Base-by-base conservation (phyloP, 2,329 filamentous ascomycete genomes). In the Penicillium sp. region DNA sequence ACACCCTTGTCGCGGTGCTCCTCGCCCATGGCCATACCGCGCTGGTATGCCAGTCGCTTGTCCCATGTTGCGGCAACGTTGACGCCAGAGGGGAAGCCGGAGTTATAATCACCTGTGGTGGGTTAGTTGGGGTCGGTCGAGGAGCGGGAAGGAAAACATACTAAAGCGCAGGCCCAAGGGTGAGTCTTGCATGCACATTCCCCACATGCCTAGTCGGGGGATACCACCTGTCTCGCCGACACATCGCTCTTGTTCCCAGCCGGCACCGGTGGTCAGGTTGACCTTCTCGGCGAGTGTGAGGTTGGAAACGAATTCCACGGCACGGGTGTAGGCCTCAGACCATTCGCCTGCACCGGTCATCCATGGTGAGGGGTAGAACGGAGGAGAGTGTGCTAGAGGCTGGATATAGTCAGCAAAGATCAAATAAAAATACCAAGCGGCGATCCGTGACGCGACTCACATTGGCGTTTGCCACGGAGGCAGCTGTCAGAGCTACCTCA, bases 201-300 rank as follows among this genome's bases (percentile, higher is more conserved):
- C 81, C 62, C 83, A 85, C 6, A 87, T 78, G 39, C 90, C 90
- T 36, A 77, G 63, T 62, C 70, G 68, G 36, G 79, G 77, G 52
- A 80, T 72, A 50, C 74, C 67, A 45, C 79, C 79, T 14, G 78
- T 79, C 63, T 94, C 88, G 57, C 92, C 92, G 11, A 96, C 91
- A 64, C 91, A 94, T 59, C 83, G 80, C 57, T 90, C 89, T 47
- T 83, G 77, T 72, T 82, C 71, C 87, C 87, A 91, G 84, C 92
- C 92, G 60, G 89, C 84, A 72, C 93, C 93, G 0, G 92, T 97
- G 2, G 93, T 97, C 60, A 99, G 73, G 73, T 97, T 97, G 74
- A 97, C 91, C 78, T 96, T 97, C 73, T 97, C 92, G 10, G 86
- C 70, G 34, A 96, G 80, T 0, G 91, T 96, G 75, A 96, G 76